Base-by-base conservation (phyloP, 257 asterid genomes). In the Solanum gandarillasii region DNA sequence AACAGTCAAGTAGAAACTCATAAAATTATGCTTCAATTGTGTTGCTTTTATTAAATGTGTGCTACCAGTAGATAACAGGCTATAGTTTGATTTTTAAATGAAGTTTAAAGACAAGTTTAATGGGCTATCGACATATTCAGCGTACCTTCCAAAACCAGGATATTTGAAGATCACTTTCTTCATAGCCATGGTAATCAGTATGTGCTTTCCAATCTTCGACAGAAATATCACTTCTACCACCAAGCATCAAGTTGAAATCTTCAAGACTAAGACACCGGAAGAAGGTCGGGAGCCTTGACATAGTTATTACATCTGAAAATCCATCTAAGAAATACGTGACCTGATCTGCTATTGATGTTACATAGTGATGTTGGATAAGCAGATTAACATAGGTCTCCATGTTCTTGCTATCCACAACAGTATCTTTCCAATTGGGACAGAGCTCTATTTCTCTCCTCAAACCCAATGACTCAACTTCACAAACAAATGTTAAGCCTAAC, bases 181-280 rank as follows among this genome's bases (percentile, higher is more conserved):
- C 87, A 88, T 92, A 96, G 90, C 98, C 98, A 82, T 90, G 88
- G 88, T 92, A 97, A 39, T 95, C 94, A 1, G 98, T 95, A 90
- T 97, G 98, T 68, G 95, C 94, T 88, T 86, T 96, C 99, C 99
- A 97, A 88, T 95, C 99, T 91, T 95, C 97, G 16, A 94, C 90
- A 82, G 95, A 95, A 87, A 97, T 92, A 86, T 88, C 93, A 86
- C 82, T 92, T 87, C 95, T 94, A 29, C 98, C 99, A 88, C 90
- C 91, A 32, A 97, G 92, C 93, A 95, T 94, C 91, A 88, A 65
- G 84, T 97, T 96, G 86, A 95, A 95, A 90, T 97, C 99, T 23
- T 76, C 23, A 5, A 90, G 92, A 55, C 93, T 91, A 91, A 96
- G 88, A 92, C 93, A 92, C 48, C 60, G 83, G 90, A 96, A 97